Evolutionary conservation across 495 filamentous ascomycete genomes (phyloP), one percentile per base, ranked within the genome.

Genomic region (Daldinia loculata): DNA sequence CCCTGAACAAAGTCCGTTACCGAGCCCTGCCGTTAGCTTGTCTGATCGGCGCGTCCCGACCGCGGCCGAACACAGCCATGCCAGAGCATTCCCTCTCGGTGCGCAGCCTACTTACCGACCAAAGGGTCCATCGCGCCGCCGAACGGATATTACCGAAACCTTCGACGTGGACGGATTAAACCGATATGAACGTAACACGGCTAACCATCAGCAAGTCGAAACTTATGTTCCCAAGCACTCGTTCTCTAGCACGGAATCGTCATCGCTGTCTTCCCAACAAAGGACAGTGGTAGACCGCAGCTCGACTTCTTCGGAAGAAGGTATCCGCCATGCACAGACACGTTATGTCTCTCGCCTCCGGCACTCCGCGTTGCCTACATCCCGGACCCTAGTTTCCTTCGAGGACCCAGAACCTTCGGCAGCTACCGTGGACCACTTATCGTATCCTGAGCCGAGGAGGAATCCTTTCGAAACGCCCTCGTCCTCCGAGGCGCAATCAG

Each of bases 281-380:
- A 71, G 52, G 41, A 72, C 73, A 15, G 58, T 68, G 26, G 63
- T 63, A 17, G 75, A 75, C 12, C 73, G 73, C 32, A 67, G 34
- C 38, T 77, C 75, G 53, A 74, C 64, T 9, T 77, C 75, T 26
- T 77, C 75, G 12, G 75, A 77, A 11, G 75, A 77, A 59, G 73
- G 60, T 17, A 39, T 34, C n/a, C 53, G 26, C 36, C 60, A 43
- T 52, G 45, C 72, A 26, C 61, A 41, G 17, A 30, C 66, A 52
- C 73, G 72, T 14, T 69, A 75, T 57, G 67, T 70, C 2, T 43
- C 72, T n/a, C 69, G 69, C 34, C 61, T 65, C 27, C 73, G 67
- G 41, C 64, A 59, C 6, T 69, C 63, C 48, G 58, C 58, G 4
- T 4, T 67, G 27, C 64, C 66, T 39, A 61, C 63, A 24, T 41